phyloP scores from a whole-genome alignment of 2,329 filamentous ascomycete genomes.

The Kalaharituber pfeilii region DNA sequence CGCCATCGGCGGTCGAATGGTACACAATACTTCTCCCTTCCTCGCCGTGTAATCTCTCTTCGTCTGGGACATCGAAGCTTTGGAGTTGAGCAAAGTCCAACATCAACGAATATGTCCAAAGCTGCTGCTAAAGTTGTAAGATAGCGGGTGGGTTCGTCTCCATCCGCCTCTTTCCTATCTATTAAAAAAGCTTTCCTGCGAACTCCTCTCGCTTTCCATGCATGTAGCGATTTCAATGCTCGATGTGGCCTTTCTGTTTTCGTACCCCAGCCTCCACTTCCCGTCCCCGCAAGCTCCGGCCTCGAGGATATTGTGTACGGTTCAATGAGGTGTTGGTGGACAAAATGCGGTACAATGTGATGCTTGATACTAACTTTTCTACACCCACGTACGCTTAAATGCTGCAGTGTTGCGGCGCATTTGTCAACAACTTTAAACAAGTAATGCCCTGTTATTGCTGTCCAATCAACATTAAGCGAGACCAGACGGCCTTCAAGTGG shows the following conservation, averaged over 20 bases:
- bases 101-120: conserved; percentile 17
- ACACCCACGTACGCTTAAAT: conserved; percentile 44
- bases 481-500: conserved; percentile 40
- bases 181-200: conserved; percentile 40
- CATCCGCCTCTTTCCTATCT: conserved; percentile 18
- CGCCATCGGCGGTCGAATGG: conserved; percentile 18
- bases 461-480: conserved; percentile 44
- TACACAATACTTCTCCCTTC: conserved; percentile 19
- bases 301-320: conserved; percentile 29
- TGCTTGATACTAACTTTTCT: conserved; percentile 49
- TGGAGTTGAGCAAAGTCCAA: conserved; percentile 18
- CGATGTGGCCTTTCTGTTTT: conserved; percentile 27
- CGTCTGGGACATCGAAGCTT: conserved; percentile 17
- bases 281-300: conserved; percentile 30
- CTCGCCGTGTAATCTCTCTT: conserved; percentile 15
- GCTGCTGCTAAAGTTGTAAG: conserved; percentile 17
- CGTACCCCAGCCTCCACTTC: conserved; percentile 24
- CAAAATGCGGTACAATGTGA: conserved; percentile 42
- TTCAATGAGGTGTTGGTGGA: conserved; percentile 21
- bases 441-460: conserved; percentile 40
- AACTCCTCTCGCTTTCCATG: conserved; percentile 45
- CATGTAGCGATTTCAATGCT: conserved; percentile 42
- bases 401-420: conserved; percentile 38
- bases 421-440: conserved; percentile 39
- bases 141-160: conserved; percentile 18